Percentiles rank a stretch among this genome's conserved stretches.
Conservation (phyloP, 331 rosid genomes). For the Acacia pycnantha region DNA sequence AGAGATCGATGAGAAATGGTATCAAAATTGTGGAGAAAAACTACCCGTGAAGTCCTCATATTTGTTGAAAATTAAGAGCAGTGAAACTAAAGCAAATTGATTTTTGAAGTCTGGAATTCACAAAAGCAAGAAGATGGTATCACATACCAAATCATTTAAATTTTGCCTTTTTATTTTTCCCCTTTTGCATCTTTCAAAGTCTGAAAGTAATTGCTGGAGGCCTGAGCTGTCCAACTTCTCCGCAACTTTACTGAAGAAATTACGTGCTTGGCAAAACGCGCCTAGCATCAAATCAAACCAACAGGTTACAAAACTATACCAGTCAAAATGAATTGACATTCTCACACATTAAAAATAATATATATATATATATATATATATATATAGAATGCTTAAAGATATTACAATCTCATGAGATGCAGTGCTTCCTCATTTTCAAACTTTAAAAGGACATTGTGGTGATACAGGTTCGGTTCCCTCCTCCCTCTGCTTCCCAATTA, state of each 20-base stretch:
- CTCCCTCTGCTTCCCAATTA: neutral
- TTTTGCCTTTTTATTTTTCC: slow-evolving; percentile 80
- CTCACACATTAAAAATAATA: neutral
- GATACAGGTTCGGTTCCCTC: neutral
- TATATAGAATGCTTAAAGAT: neutral
- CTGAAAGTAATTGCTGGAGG: slow-evolving; percentile 76
- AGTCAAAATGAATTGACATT: neutral
- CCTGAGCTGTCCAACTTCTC: slow-evolving; percentile 75
- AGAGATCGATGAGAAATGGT: neutral
- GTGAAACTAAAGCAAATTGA: slow-evolving; percentile 14
- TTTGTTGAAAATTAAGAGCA: neutral
- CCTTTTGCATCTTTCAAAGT: slow-evolving; percentile 68
- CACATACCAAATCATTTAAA: slow-evolving; percentile 77
- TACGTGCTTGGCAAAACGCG: slow-evolving; percentile 66
- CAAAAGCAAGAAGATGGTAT: slow-evolving; percentile 12
- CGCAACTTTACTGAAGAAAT: slow-evolving; percentile 80
- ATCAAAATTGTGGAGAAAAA: neutral
- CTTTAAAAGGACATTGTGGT: neutral
- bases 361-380: neutral
- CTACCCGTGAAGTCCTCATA: neutral
- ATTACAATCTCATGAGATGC: neutral
- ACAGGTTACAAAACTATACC: slow-evolving; percentile 13
- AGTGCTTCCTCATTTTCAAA: neutral
- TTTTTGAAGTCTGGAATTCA: slow-evolving; percentile 18
- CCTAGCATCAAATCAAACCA: slow-evolving; percentile 48